Percentiles rank a stretch among this genome's conserved stretches.
Evolutionary conservation across 805 yeast species (phyloP).

Genomic region (Lachancea fermentati): DNA sequence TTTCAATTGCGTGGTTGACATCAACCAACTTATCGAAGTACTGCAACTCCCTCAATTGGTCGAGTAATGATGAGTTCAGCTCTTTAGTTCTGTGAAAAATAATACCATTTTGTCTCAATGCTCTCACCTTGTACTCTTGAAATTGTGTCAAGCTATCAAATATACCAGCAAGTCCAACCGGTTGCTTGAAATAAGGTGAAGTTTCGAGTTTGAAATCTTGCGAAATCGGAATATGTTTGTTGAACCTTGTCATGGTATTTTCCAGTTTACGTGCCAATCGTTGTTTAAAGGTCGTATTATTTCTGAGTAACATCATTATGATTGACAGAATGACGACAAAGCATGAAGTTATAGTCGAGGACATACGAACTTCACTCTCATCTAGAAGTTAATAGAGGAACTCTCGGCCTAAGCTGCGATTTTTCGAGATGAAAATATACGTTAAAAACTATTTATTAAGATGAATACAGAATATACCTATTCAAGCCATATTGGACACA

Average conservation of each 20-base stretch:
- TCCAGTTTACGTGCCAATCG: conserved; percentile 19
- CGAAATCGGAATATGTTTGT: conserved; percentile 9
- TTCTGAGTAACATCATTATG: conserved; percentile 19
- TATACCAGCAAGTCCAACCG: conserved; percentile 12
- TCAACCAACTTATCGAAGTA: conserved; percentile 47
- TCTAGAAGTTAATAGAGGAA: no score
- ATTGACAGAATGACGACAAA: conserved; percentile 16
- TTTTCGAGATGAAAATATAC: no score
- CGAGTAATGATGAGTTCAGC: conserved; percentile 6
- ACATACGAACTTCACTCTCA: no score
- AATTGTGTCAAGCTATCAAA: conserved; percentile 13
- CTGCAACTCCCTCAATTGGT: conserved; percentile 38
- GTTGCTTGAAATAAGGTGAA: conserved; percentile 4
- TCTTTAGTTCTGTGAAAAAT: conserved; percentile 18
- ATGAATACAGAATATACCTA: no score
- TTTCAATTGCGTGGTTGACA: conserved; percentile 42
- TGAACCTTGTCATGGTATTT: conserved; percentile 11
- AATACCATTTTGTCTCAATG: conserved; percentile 16
- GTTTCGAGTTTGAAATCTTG: conserved; percentile 14
- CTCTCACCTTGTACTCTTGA: conserved; percentile 17
- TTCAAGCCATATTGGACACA: neutral
- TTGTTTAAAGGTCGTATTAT: conserved; percentile 16
- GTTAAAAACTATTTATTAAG: no score
- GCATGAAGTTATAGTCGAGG: conserved; percentile 9
- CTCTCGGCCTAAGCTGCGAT: no score